Base-by-base conservation (phyloP, 768 basidiomycete genomes). In the Kwoniella sp. region DNA sequence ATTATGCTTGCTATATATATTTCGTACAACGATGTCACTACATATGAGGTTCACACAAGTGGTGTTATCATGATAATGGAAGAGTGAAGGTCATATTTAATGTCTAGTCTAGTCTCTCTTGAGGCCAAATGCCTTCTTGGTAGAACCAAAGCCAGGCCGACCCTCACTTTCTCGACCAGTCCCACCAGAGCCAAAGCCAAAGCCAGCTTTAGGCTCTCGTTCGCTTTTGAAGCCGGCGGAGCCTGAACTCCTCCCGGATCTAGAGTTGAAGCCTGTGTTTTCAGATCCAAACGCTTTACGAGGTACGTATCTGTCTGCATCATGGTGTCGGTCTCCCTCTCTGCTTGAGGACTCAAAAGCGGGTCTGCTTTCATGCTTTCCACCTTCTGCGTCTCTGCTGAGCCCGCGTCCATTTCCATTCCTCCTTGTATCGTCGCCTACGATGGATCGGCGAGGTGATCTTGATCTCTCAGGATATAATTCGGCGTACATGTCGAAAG, bases 11-110 rank as follows among this genome's bases (percentile, higher is more conserved):
- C 7, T 33, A 33, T 6, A 33, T 33, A 33, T 48, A 19, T 15
- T 17, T 26, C n/a, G 25, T 52, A 52, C 50, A 52, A 52, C 26
- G 26, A 27, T n/a, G n/a, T n/a, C n/a, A n/a, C n/a, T n/a, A n/a
- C n/a, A n/a, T n/a, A n/a, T n/a, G n/a, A n/a, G n/a, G n/a, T n/a
- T n/a, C n/a, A n/a, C n/a, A 33, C 13, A 13, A 33, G 33, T 33
- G 6, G 33, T 33, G 33, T 33, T 33, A 6, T 33, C 33, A 6
- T 33, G 6, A 6, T 33, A 13, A 44, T 44, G 33, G 13, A 33
- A 33, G 33, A 5, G 13, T 33, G 33, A 13, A 33, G 33, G 5
- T 44, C 40, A 44, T 44, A 44, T 9, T 15, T 44, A 44, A 19
- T 44, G 33, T 13, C 7, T 13, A 33, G 4, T 44, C 40, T 44